Evolutionary conservation across 164 flowering plant species (phyloP), one percentile per base, ranked within the genome.

Genomic region (Litsea cubeba): DNA sequence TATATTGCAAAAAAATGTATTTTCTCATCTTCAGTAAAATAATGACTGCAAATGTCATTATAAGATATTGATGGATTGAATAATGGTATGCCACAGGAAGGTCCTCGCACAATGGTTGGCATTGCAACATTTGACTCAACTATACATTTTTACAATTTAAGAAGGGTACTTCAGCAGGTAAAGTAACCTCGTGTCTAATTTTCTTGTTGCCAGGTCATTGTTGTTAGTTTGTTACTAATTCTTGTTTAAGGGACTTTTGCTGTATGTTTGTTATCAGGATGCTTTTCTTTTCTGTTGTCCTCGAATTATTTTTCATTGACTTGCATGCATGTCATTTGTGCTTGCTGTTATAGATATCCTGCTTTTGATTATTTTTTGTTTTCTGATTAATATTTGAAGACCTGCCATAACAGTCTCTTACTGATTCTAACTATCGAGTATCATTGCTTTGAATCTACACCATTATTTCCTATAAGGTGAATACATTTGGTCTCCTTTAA

Each of bases 51-150:
- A 40, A 40, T 40, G 46, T 40, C 46, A 40, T 40, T 40, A 1
- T 40, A 40, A 40, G 46, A 40, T 40, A 54, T 68, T 71, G 22
- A 71, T 26, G 73, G 49, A 71, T 15, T 50, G 23, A 63, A 63
- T 64, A 30, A 65, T 65, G 10, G 49, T 8, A 22, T 73, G 22
- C 62, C 83, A 78, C 97, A 96, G 99, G 97, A 94, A 79, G 95
- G 97, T 82, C 96, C 97, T 74, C 88, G 91, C 50, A 96, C 99
- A 18, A 80, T 88, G 88, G 99, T 94, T 67, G 99, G 99, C 60
- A 82, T 96, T 76, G 99, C 99, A 78, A 94, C 99, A 76, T 96
- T 87, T 88, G 99, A 96, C 81, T 90, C 94, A 12, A 91, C 97
- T 5, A 87, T 96, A 68, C 99, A 96, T 80, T 96, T 96, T 77